Base-by-base conservation (phyloP, 2,329 filamentous ascomycete genomes). In the Hypoxylon sp. region DNA sequence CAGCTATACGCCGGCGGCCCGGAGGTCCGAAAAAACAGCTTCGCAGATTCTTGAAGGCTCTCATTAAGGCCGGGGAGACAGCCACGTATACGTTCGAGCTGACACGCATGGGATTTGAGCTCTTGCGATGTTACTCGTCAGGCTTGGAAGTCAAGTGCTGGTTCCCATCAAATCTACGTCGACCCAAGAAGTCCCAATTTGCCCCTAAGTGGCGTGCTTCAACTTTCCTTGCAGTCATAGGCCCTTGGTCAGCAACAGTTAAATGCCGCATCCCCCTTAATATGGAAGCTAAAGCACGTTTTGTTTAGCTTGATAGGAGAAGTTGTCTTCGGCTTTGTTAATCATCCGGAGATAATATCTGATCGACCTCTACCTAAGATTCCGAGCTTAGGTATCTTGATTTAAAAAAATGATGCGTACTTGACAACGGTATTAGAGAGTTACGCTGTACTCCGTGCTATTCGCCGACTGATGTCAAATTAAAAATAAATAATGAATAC, bases 1-100 rank as follows among this genome's bases (percentile, higher is more conserved):
- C 87, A 89, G 75, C 77, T 89, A 0, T 89, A 89, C 72, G 74
- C 88, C n/a, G 68, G 72, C 4, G 78, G 83, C 75, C 81, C 43
- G 48, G 74, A 69, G 73, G 74, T 8, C 86, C 86, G 0, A 78
- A 81, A 3, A 78, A 77, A 51, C 81, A 83, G 70, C 79, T 86
- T 5, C 78, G 84, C 68, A 84, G 78, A 51, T 88, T 88, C 61
- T 81, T 84, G 2, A 88, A 87, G 75, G 70, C 84, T 1, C 70
- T 70, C 2, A 73, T 88, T 0, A 69, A 71, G 3, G 69, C 79
- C 0, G 82, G 83, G 0, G 76, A 82, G 73, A 80, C 74, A 27
- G 73, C 72, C 41, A 77, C 68, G 0, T 79, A 84, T 6, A 70
- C 65, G 3, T 87, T 88, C 65, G 75, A 79, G 23, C 76, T 88